phyloP scores from a whole-genome alignment of 805 yeast genomes.

The Schizosaccharomyces octosporus region DNA sequence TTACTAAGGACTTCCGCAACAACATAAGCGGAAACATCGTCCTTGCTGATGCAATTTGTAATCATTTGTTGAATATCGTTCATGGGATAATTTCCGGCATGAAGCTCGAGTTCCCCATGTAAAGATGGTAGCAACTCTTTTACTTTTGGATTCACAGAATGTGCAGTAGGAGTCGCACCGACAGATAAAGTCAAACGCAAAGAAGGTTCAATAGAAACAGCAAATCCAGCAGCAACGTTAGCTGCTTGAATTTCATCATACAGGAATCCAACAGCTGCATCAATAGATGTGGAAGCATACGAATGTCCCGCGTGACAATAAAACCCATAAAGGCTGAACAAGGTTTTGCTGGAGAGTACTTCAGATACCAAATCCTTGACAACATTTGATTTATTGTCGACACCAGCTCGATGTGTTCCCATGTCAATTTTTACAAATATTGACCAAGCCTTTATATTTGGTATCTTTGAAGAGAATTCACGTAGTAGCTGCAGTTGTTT shows the following conservation, averaged over 20 bases:
- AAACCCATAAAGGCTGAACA: conserved; percentile 33
- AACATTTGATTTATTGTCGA: conserved; percentile 14
- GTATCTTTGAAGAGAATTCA: conserved; percentile 14
- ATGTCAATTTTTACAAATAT: conserved; percentile 42
- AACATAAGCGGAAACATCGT: conserved; percentile 27
- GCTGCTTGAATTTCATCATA: conserved; percentile 35
- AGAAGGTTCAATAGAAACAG: conserved; percentile 8
- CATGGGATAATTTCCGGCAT: conserved; percentile 59
- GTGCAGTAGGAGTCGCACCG: conserved; percentile 67
- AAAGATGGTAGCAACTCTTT: conserved; percentile 7
- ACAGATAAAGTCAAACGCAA: conserved; percentile 29
- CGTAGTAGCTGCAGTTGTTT: conserved; percentile 13
- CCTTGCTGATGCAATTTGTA: conserved; percentile 28
- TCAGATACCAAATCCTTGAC: conserved; percentile 18
- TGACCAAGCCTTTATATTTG: conserved; percentile 24
- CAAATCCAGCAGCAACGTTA: conserved; percentile 23
- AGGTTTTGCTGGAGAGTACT: conserved; percentile 10
- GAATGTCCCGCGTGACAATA: conserved; percentile 68
- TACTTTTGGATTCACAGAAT: conserved; percentile 10
- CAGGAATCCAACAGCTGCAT: conserved; percentile 24
- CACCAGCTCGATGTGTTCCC: conserved; percentile 54
- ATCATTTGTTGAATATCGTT: conserved; percentile 59
- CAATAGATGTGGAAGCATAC: conserved; percentile 23
- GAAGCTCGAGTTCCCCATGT: conserved; percentile 33
- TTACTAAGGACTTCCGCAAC: conserved; percentile 33